Evolutionary conservation across 805 yeast species (phyloP).

Genomic region (Wickerhamiella qilinensis): DNA sequence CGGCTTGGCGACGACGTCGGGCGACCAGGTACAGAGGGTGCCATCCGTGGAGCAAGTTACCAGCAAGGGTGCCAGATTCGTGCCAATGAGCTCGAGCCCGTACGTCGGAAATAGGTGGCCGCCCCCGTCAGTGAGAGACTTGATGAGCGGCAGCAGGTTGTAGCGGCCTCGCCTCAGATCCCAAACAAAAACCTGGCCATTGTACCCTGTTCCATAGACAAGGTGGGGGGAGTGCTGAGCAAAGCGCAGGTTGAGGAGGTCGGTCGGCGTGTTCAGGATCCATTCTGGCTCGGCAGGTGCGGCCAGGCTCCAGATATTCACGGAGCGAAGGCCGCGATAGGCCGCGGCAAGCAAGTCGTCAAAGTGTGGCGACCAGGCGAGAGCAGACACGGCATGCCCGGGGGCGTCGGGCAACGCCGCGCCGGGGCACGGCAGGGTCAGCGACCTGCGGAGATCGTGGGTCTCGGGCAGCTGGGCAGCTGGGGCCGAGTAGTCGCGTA

Average conservation of each 20-base stretch:
- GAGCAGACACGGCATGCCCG: slow-evolving; percentile 17
- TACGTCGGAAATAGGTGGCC: slow-evolving; percentile 24
- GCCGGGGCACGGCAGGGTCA: too few species aligned
- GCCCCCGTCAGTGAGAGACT: slow-evolving; percentile 17
- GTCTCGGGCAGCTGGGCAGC: not conserved
- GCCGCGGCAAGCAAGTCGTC: slow-evolving; percentile 23
- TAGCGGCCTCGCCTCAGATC: slow-evolving; percentile 21
- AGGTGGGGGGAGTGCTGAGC: slow-evolving; percentile 25
- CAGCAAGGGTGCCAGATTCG: slow-evolving; percentile 17
- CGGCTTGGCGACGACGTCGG: slow-evolving; percentile 23
- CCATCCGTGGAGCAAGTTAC: slow-evolving; percentile 24
- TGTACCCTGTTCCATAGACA: slow-evolving; percentile 32
- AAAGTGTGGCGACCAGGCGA: slow-evolving; percentile 24
- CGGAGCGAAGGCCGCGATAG: slow-evolving; percentile 12
- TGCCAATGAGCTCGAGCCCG: slow-evolving; percentile 17
- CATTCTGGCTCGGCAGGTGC: slow-evolving; percentile 23
- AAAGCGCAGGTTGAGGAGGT: slow-evolving; percentile 26
- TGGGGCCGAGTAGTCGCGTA: slow-evolving; percentile 16
- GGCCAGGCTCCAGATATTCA: slow-evolving; percentile 23
- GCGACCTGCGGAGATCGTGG: not conserved
- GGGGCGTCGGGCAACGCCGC: slow-evolving; percentile 1
- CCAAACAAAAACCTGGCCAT: slow-evolving; percentile 39
- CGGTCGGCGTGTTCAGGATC: slow-evolving; percentile 27
- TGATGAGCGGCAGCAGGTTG: slow-evolving; percentile 16
- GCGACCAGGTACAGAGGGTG: slow-evolving; percentile 23